Evolutionary conservation across 805 yeast genomes (phyloP).

Genomic region (Metschnikowia proteae): DNA sequence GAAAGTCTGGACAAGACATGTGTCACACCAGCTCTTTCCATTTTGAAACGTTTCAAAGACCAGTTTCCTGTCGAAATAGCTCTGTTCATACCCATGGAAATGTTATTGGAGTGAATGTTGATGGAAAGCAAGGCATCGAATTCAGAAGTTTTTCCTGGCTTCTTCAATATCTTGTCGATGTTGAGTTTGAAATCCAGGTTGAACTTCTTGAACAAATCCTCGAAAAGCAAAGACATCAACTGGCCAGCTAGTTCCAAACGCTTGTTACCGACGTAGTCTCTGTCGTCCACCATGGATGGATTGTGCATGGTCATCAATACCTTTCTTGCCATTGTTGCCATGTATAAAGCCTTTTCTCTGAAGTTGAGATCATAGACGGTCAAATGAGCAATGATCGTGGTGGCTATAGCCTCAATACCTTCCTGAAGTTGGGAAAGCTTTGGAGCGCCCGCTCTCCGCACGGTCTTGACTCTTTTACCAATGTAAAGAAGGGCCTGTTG

Average conservation of each 20-base stretch:
- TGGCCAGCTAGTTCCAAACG: conserved; percentile 97
- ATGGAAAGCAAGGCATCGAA: conserved; percentile 90
- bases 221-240: conserved; percentile 88
- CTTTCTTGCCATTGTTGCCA: conserved; percentile 95
- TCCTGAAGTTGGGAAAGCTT: conserved; percentile 80
- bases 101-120: conserved; percentile 86
- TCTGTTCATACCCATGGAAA: conserved; percentile 89
- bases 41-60: conserved; percentile 97
- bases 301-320: conserved; percentile 94
- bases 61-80: conserved; percentile 99
- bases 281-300: conserved; percentile 94
- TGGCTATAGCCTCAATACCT: conserved; percentile 94
- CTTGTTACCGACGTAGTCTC: conserved; percentile 98
- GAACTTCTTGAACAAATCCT: conserved; percentile 95
- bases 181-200: conserved; percentile 92
- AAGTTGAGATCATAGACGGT: conserved; percentile 81
- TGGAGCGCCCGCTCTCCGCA: conserved; percentile 81
- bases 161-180: conserved; percentile 88
- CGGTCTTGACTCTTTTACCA: conserved; percentile 88
- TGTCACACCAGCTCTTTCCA: conserved; percentile 99
- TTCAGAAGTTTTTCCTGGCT: conserved; percentile 91
- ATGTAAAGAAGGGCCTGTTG: conserved; percentile 89
- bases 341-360: conserved; percentile 89
- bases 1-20: conserved; percentile 90
- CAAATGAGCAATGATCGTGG: conserved; percentile 93